These are phyloP conservation scores for Pythium monospermum DNA, from an alignment of 352 stramenopile genomes.

Conservation along the genomic window DNA sequence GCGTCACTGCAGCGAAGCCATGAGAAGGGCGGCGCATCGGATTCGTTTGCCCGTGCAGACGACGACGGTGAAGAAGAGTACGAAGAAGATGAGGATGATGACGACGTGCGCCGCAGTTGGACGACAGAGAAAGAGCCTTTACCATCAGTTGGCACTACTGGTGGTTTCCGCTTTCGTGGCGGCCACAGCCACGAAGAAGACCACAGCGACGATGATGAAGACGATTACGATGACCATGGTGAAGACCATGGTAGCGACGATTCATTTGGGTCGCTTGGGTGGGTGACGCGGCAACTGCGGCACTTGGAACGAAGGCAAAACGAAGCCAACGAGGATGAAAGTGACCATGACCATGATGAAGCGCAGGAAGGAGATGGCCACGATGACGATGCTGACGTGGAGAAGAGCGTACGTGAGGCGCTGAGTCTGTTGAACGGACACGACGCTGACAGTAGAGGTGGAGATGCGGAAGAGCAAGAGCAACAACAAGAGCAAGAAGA, in stretches of 20 bases:
- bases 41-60: constrained; percentile 1
- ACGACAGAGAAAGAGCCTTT: constrained; percentile 18
- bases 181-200: neutral
- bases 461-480: constrained; percentile 9
- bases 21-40: neutral
- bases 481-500: constrained; percentile 17
- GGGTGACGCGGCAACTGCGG: constrained; percentile 21
- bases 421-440: constrained; percentile 41
- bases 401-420: constrained; percentile 43
- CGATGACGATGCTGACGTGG: constrained; percentile 33
- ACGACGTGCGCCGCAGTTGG: constrained; percentile 22
- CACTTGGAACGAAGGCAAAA: constrained; percentile 11
- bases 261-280: constrained; percentile 25
- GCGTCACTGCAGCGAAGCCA: constrained; percentile 5
- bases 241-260: constrained; percentile 15
- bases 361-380: constrained; percentile 13
- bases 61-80: constrained; percentile 6
- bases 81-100: constrained; percentile 22
- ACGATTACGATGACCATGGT: constrained; percentile 9
- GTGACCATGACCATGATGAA: constrained; percentile 20
- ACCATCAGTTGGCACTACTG: neutral
- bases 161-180: constrained; percentile 7
- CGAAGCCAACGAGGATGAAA: constrained; percentile 13
- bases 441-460: neutral
- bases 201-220: neutral